Base-by-base conservation (phyloP, 179 eudicot genomes). In the Heliamphora pulchella region DNA sequence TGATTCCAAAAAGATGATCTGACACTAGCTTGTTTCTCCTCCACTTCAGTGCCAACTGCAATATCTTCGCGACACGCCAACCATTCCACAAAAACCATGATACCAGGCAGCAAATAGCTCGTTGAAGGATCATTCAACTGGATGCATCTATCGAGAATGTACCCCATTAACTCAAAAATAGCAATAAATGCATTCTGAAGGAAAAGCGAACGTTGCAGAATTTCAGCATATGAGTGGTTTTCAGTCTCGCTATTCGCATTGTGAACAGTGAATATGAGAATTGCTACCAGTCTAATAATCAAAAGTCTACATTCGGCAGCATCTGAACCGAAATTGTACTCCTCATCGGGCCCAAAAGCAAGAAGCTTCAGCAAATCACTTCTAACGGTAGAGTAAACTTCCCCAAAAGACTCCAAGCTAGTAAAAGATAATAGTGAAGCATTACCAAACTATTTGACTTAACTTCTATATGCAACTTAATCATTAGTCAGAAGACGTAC, bases 81-180 rank as follows among this genome's bases (percentile, higher is more conserved):
- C 99, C 98, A 96, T 83, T 96, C 99, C 47, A 92, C 86, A 81
- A 92, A 96, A 62, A 94, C 92, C 85, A 92, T 80, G 77, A 94
- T 82, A 51, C 94, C 98, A 83, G 99, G 98, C 85, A 92, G 83
- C 22, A 96, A 78, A 83, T 83, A 94, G 83, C 99, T 94, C 17
- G 85, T 87, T 77, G 91, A 89, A 80, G 93, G 91, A 86, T 96
- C 99, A 65, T 53, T 81, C 82, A 91, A 78, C 84, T 90, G 91
- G 80, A 80, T 80, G 84, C 98, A 92, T 72, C 98, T 87, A 82
- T 86, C 87, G 73, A 92, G 72, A 22, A 92, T 64, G 81, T 82
- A 87, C 67, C 97, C 97, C 97, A 92, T 87, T 58, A 96, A 84
- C 84, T 91, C 97, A 84, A 87, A 96, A 43, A 82, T 74, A 48